These are phyloP conservation scores for Tricholoma furcatifolium DNA, from an alignment of 768 basidiomycete species.

Conservation along the genomic window DNA sequence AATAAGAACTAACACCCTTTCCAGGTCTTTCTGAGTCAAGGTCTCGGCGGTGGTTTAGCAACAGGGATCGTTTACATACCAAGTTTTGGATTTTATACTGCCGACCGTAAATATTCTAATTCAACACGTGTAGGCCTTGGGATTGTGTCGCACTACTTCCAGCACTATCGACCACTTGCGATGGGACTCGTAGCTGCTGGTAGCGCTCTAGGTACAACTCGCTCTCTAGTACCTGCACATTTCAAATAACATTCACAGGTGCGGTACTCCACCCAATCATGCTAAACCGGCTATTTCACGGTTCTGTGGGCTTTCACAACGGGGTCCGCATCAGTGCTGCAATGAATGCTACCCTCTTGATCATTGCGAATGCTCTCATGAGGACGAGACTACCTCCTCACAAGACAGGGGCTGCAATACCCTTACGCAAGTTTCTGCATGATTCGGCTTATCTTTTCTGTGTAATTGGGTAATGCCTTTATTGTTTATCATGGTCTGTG, in stretches of 20 bases:
- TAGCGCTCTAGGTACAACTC: too few species aligned
- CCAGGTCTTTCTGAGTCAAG: slow-evolving; percentile 44
- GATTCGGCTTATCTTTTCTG: too few species aligned
- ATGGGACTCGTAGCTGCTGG: slow-evolving; percentile 42
- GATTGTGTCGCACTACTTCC: slow-evolving; percentile 44
- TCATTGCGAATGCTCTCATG: slow-evolving; percentile 29
- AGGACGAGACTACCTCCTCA: slow-evolving; percentile 34
- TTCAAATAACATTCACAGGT: slow-evolving; percentile 27
- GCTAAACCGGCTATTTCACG: slow-evolving; percentile 47
- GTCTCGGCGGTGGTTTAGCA: slow-evolving; percentile 43
- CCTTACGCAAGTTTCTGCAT: slow-evolving; percentile 26
- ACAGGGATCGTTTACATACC: slow-evolving; percentile 45
- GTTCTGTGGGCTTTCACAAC: slow-evolving; percentile 35
- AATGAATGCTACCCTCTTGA: slow-evolving; percentile 32
- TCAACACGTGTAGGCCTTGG: slow-evolving; percentile 34
- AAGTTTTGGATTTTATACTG: neutral
- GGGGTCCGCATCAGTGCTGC: slow-evolving; percentile 39
- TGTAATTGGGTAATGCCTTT: too few species aligned
- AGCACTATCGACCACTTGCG: slow-evolving; percentile 44
- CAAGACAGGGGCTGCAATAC: slow-evolving; percentile 20
- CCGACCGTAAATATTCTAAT: too few species aligned
- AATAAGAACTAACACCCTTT: too few species aligned
- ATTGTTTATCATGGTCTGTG: too few species aligned
- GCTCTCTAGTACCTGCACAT: neutral
- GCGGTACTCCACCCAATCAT: slow-evolving; percentile 58